Evolutionary conservation across 768 basidiomycete genomes (phyloP).

Genomic region (Cyathus striatus): DNA sequence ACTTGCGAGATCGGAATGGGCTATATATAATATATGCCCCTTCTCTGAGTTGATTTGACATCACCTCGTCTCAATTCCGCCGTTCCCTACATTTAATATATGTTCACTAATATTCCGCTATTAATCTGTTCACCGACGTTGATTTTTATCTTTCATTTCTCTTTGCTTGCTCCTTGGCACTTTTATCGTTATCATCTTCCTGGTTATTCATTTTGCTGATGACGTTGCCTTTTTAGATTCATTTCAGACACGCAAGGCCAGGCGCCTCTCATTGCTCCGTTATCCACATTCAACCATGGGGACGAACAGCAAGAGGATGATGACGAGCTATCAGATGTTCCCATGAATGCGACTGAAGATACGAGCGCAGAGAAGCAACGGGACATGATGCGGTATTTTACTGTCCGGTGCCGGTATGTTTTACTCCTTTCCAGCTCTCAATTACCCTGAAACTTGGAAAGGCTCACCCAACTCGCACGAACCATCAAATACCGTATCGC

Average conservation of each 20-base stretch:
- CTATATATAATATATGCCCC: too few relatives aligned
- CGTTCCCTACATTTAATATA: too few relatives aligned
- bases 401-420: slow-evolving; percentile 59
- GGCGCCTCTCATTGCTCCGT: slow-evolving; percentile 51
- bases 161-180: background rate
- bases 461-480: slow-evolving; percentile 61
- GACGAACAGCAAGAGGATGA: slow-evolving; percentile 24
- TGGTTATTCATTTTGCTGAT: slow-evolving; percentile 2
- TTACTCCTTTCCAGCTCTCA: background rate
- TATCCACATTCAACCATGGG: slow-evolving; percentile 33
- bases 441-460: slow-evolving; percentile 16
- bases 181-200: slow-evolving; percentile 4
- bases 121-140: too few relatives aligned
- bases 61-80: too few relatives aligned
- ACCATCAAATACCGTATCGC: slow-evolving; percentile 48
- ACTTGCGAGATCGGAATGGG: too few relatives aligned
- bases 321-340: slow-evolving; percentile 4
- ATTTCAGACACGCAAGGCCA: slow-evolving; percentile 64
- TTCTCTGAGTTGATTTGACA: too few relatives aligned
- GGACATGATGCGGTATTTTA: slow-evolving; percentile 33
- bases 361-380: slow-evolving; percentile 16
- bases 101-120: too few relatives aligned
- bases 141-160: background rate
- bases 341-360: too few relatives aligned
- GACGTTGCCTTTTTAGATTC: slow-evolving; percentile 39